Conservation (phyloP, 2,329 filamentous ascomycete genomes). For the Alternaria arborescens region DNA sequence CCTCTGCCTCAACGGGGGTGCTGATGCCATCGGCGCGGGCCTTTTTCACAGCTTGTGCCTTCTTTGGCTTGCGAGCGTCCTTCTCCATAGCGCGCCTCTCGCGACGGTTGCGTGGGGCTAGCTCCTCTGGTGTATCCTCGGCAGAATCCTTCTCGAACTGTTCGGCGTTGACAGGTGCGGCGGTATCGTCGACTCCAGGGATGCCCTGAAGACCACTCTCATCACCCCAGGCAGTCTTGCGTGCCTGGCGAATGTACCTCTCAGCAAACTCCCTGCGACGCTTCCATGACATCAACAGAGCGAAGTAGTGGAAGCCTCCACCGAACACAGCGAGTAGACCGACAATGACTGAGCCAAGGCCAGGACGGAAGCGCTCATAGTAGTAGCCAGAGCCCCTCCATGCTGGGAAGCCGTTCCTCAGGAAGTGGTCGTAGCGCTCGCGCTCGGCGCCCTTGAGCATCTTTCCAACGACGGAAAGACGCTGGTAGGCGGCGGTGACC, state of each 20-base stretch:
- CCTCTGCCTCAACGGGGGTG: slow-evolving; percentile 63
- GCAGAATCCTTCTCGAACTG: slow-evolving; percentile 39
- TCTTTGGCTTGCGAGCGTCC: slow-evolving; percentile 73
- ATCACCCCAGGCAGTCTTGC: slow-evolving; percentile 89
- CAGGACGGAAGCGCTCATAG: slow-evolving; percentile 92
- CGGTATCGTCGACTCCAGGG: slow-evolving; percentile 63
- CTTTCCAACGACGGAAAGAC: slow-evolving; percentile 83
- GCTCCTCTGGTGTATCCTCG: slow-evolving; percentile 53
- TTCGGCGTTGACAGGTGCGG: slow-evolving; percentile 41
- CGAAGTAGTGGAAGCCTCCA: slow-evolving; percentile 86
- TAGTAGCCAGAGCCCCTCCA: slow-evolving; percentile 99
- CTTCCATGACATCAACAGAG: slow-evolving; percentile 85
- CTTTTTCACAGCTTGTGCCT: slow-evolving; percentile 63
- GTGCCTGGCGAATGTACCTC: slow-evolving; percentile 88
- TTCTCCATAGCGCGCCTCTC: slow-evolving; percentile 90
- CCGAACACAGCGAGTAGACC: slow-evolving; percentile 85
- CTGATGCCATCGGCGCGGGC: slow-evolving; percentile 62
- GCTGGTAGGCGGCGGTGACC: slow-evolving; percentile 82
- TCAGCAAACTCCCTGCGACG: slow-evolving; percentile 90
- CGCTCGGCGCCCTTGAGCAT: slow-evolving; percentile 83
- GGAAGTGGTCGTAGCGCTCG: slow-evolving; percentile 93
- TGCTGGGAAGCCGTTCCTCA: slow-evolving; percentile 88
- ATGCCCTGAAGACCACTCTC: slow-evolving; percentile 72
- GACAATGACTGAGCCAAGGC: slow-evolving; percentile 81
- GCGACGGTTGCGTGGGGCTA: slow-evolving; percentile 76